phyloP scores from a whole-genome alignment of 2,329 filamentous ascomycete species.

The Rutstroemia sp. region DNA sequence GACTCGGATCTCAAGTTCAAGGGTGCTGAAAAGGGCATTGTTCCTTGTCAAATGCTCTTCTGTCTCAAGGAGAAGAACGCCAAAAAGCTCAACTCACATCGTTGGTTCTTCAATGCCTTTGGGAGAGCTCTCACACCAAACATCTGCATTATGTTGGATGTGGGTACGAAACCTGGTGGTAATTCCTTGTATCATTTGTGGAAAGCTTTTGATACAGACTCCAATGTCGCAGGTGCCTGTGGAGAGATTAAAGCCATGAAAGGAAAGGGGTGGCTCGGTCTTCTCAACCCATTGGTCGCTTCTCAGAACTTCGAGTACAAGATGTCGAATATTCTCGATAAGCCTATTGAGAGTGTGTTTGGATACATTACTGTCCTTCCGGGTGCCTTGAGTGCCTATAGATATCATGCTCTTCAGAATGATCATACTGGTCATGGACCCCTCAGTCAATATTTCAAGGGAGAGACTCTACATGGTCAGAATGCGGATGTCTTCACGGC shows the following conservation, averaged over 20 bases:
- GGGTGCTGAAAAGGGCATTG: slow-evolving; percentile 96
- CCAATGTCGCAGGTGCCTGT: slow-evolving; percentile 91
- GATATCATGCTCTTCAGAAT: slow-evolving; percentile 93
- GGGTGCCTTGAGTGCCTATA: slow-evolving; percentile 88
- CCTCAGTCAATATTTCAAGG: slow-evolving; percentile 97
- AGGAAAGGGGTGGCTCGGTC: slow-evolving; percentile 71
- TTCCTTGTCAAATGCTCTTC: slow-evolving; percentile 97
- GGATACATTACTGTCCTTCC: slow-evolving; percentile 97
- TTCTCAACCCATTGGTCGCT: slow-evolving; percentile 90
- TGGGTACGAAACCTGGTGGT: slow-evolving; percentile 82
- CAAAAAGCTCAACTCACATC: slow-evolving; percentile 96
- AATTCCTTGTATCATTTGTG: slow-evolving; percentile 96
- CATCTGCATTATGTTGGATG: slow-evolving; percentile 92
- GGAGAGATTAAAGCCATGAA: slow-evolving; percentile 98
- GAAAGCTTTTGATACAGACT: slow-evolving; percentile 98
- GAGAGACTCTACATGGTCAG: slow-evolving; percentile 91
- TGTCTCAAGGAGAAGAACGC: slow-evolving; percentile 97
- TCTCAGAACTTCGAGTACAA: slow-evolving; percentile 99
- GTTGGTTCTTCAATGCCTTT: slow-evolving; percentile 99
- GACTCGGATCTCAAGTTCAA: slow-evolving; percentile 97
- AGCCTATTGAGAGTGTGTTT: slow-evolving; percentile 93
- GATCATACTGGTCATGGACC: slow-evolving; percentile 93
- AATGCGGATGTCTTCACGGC: slow-evolving; percentile 96
- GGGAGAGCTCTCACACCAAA: slow-evolving; percentile 89
- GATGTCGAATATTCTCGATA: slow-evolving; percentile 98